Evolutionary conservation across 2,329 filamentous ascomycete species (phyloP).

Genomic region (Sporothrix brasiliensis): DNA sequence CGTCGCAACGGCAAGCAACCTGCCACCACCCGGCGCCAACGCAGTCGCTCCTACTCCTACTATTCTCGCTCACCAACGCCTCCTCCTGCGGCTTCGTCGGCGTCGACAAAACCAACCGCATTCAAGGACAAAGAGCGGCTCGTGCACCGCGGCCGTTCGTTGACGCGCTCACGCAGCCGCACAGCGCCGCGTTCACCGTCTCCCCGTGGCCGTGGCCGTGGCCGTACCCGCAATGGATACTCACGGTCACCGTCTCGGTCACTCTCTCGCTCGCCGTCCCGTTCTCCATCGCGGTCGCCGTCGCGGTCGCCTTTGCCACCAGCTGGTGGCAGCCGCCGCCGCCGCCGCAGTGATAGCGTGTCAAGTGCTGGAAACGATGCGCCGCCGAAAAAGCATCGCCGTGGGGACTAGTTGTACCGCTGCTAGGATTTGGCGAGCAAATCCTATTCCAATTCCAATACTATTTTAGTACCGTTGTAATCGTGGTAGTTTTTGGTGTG

Average conservation of each 20-base stretch:
- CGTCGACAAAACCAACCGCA: neutral
- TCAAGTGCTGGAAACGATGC: conserved; percentile 34
- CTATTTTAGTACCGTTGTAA: neutral
- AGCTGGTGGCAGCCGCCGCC: conserved; percentile 32
- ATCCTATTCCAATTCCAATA: neutral
- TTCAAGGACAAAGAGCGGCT: conserved; percentile 3
- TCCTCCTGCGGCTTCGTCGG: neutral
- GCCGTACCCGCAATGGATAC: neutral
- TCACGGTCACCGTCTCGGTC: conserved; percentile 25
- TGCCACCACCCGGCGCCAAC: neutral
- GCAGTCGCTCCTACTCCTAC: conserved; percentile 22
- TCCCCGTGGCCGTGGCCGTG: neutral
- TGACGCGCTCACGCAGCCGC: conserved; percentile 20
- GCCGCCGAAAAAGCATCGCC: conserved; percentile 38
- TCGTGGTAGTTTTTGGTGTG: neutral
- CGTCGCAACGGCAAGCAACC: conserved; percentile 22
- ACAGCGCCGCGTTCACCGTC: conserved; percentile 5
- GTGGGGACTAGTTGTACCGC: conserved; percentile 26
- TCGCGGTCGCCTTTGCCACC: conserved; percentile 27
- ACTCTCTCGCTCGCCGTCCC: conserved; percentile 36
- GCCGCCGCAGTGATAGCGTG: conserved; percentile 35
- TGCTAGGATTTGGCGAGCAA: too few relatives aligned
- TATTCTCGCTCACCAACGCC: conserved; percentile 11
- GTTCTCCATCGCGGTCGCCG: conserved; percentile 26
- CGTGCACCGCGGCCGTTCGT: conserved; percentile 2